Percentiles rank a stretch among this genome's conserved stretches.
Conservation (phyloP, 371 early-diverging fungal genomes). For the Actinomortierella ambigua region DNA sequence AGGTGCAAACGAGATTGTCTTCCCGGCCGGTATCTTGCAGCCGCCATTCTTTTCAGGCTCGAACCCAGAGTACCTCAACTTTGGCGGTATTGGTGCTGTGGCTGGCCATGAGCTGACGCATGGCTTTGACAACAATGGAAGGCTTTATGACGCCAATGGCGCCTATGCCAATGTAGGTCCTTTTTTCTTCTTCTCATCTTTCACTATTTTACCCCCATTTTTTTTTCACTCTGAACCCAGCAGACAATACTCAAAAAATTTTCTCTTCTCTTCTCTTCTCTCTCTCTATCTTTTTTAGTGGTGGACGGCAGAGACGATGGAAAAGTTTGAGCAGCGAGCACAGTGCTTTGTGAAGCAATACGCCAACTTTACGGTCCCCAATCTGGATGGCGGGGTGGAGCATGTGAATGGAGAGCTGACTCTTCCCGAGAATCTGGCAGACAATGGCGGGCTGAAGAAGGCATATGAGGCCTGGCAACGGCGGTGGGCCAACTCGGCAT, state of each 20-base stretch:
- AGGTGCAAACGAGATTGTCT: conserved; percentile 62
- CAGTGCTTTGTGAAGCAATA: conserved; percentile 70
- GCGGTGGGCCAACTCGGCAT: too few species aligned
- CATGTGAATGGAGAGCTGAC: conserved; percentile 62
- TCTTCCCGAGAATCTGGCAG: conserved; percentile 72
- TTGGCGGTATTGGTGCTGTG: conserved; percentile 65
- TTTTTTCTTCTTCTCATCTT: too few species aligned
- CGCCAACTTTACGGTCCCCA: conserved; percentile 50
- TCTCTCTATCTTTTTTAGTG: conserved; percentile 49
- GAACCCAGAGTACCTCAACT: conserved; percentile 60
- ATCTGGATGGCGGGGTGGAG: conserved; percentile 43
- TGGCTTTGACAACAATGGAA: conserved; percentile 62
- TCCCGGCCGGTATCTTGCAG: conserved; percentile 71
- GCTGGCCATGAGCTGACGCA: conserved; percentile 71
- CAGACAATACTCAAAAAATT: too few species aligned
- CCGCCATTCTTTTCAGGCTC: conserved; percentile 55
- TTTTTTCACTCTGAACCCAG: not conserved
- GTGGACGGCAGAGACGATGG: conserved; percentile 63
- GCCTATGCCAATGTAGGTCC: conserved; percentile 37
- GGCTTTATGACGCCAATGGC: conserved; percentile 56
- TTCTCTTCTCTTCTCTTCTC: not conserved
- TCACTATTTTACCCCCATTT: not conserved
- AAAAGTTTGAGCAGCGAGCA: conserved; percentile 54
- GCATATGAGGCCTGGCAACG: conserved; percentile 18
- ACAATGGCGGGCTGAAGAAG: conserved; percentile 59